Conservation (phyloP, 305 asterid species). For the Solanum aculeatissimum region DNA sequence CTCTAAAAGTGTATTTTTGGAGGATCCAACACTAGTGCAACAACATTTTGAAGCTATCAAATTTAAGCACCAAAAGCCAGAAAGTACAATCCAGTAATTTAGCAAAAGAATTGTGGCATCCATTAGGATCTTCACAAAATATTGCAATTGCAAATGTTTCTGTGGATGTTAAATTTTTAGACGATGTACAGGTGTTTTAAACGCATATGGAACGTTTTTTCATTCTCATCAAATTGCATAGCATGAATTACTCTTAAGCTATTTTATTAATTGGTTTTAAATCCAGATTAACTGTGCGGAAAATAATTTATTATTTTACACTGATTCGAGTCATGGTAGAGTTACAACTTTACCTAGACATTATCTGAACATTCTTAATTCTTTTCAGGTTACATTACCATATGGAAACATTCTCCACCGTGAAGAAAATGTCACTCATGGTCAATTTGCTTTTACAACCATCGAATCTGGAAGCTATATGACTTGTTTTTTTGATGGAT, state of each 20-base stretch:
- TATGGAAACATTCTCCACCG: too few species aligned
- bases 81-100: neutral
- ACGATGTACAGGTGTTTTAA: neutral
- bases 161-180: neutral
- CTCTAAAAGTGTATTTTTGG: too few species aligned
- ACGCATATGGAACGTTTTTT: neutral
- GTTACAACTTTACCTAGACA: neutral
- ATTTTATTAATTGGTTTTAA: neutral
- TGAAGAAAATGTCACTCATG: too few species aligned
- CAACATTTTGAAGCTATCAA: neutral
- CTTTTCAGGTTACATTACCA: too few species aligned
- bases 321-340: neutral
- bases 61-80: neutral
- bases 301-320: neutral
- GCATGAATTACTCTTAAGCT: neutral
- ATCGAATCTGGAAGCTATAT: conserved; percentile 18
- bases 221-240: neutral
- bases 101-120: neutral
- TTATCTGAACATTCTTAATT: too few species aligned
- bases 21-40: too few species aligned
- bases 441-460: neutral
- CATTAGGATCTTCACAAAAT: neutral
- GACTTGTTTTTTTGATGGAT: conserved; percentile 19
- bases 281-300: neutral
- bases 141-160: neutral